Evolutionary conservation across 345 rosid genomes (phyloP), one percentile per base, ranked within the genome.

Genomic region (Brassica cretica): DNA sequence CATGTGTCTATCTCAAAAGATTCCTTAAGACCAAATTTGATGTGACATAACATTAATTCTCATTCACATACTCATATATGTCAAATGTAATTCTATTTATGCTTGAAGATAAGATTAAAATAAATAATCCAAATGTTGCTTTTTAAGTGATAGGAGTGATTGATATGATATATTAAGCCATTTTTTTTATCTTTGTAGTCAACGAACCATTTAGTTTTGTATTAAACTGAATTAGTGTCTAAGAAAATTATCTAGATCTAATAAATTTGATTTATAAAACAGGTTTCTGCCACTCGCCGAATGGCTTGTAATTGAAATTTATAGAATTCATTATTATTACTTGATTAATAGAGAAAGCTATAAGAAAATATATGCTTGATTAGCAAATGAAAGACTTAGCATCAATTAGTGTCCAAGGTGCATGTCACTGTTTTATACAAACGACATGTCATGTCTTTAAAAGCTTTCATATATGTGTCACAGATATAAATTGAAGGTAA

Each of bases 11-110:
- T 74, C 63, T 80, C 76, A 64, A 41, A 75, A 70, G 79, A 80
- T 80, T 75, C 83, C 72, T 16, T n/a, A 64, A 32, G 76, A 69
- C 58, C 70, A 49, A 72, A 70, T 41, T 61, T 76, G 84, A 79
- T 37, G 70, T 74, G 85, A 81, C 82, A 64, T 14, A 75, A 55
- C 72, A 75, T 41, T 41, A 25, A 69, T 62, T 73, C 70, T 61
- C 37, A 44, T 19, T 75, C 79, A 55, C 68, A 74, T 62, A 74
- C 67, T 61, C 60, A 65, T 39, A 24, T 41, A 56, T 74, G 58
- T 69, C 55, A 68, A 61, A 10, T 11, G 15, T 72, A 72, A 19
- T 9, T 78, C 30, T 25, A 11, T 60, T 46, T 73, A 33, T 60
- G 81, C 62, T 73, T 25, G 18, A 46, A 78, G 77, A 78, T 78